Conservation (phyloP, 495 filamentous ascomycete species). For the Daldinia concentrica region DNA sequence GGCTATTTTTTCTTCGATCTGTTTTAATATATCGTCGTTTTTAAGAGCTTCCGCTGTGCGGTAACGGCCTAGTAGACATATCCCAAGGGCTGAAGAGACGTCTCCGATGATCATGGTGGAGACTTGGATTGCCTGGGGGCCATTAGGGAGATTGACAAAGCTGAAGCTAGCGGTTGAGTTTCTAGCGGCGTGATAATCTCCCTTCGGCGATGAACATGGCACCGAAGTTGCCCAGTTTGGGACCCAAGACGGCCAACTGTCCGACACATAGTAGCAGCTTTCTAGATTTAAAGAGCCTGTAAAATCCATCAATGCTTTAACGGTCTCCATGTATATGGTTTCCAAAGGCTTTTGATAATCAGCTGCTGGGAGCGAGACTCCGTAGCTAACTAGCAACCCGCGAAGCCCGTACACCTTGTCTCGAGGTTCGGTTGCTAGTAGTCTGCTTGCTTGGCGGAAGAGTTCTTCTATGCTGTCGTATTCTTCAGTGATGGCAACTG, state of each 20-base stretch:
- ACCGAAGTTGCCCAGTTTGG: slow-evolving; percentile 2
- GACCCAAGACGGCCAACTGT: slow-evolving; percentile 5
- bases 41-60: not conserved
- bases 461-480: slow-evolving; percentile 13
- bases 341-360: slow-evolving; percentile 1
- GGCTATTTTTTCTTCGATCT: not conserved
- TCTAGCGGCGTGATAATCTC: not conserved
- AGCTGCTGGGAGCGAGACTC: not conserved
- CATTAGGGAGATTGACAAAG: not conserved
- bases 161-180: not conserved
- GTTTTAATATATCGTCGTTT: not conserved
- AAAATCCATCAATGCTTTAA: not conserved
- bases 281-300: not conserved
- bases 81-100: not conserved
- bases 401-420: slow-evolving; percentile 11
- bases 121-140: not conserved
- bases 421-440: not conserved
- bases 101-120: not conserved
- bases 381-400: slow-evolving; percentile 10
- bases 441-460: slow-evolving; percentile 2
- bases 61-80: not conserved
- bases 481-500: slow-evolving; percentile 15
- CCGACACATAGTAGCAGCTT: not conserved
- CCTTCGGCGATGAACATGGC: not conserved
- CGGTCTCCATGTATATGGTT: slow-evolving; percentile 3